phyloP scores from a whole-genome alignment of 208 protist species.

The Leishmania tarentolae region DNA sequence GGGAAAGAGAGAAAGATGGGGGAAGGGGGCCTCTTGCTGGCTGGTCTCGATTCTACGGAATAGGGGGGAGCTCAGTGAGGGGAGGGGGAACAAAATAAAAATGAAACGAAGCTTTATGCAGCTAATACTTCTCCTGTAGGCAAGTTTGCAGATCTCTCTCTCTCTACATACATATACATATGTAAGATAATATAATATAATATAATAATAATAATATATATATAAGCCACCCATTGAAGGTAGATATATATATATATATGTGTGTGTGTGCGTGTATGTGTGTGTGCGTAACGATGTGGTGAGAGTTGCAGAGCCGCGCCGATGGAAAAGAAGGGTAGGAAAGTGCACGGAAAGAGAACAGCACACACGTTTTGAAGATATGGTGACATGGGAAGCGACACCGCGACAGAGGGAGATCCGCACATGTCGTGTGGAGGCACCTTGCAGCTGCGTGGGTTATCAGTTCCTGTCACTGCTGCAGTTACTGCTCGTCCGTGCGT shows the following conservation, averaged over 20 bases:
- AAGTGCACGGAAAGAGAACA: background rate
- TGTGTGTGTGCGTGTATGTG: too few species aligned
- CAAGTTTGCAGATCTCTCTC: too few species aligned
- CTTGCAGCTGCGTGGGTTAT: background rate
- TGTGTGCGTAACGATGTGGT: background rate
- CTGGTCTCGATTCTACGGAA: too few species aligned
- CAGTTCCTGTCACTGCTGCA: background rate
- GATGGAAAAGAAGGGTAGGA: background rate
- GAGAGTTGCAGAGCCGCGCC: background rate
- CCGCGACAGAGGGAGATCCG: background rate
- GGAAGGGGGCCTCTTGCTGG: background rate
- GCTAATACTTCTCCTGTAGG: too few species aligned
- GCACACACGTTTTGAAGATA: too few species aligned
- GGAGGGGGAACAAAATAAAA: background rate
- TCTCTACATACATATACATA: too few species aligned
- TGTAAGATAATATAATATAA: too few species aligned
- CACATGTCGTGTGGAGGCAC: background rate
- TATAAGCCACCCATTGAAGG: too few species aligned
- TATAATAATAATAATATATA: too few species aligned
- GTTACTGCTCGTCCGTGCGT: background rate
- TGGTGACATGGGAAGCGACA: background rate
- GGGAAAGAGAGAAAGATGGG: background rate
- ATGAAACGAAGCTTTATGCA: too few species aligned
- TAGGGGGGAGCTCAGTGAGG: background rate
- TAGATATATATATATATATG: too few species aligned